Percentiles rank a stretch among this genome's conserved stretches.
phyloP scores from a whole-genome alignment of 228 moss, liverwort and hornwort species.

The Sphagnum magellanicum region DNA sequence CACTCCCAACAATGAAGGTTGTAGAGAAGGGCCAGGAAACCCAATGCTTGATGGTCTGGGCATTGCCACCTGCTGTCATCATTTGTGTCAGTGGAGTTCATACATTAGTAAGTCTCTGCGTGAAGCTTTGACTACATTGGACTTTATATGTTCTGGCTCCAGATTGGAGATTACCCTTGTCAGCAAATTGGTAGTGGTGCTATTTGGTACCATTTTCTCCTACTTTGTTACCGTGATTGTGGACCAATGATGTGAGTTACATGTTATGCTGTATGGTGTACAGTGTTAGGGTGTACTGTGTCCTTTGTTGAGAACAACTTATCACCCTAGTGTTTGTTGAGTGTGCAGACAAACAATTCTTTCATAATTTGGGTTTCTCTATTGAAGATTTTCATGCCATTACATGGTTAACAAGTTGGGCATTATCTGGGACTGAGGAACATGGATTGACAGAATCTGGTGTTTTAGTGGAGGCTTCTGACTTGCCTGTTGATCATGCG shows the following conservation, averaged over 20 bases:
- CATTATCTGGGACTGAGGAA: constrained; percentile 56
- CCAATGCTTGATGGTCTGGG: constrained; percentile 67
- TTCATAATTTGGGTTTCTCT: constrained; percentile 58
- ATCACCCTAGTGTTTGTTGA: not conserved
- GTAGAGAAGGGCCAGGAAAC: constrained; percentile 7
- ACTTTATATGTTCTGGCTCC: too few species aligned
- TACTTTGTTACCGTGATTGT: too few species aligned
- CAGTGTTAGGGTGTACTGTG: too few species aligned
- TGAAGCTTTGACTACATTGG: not conserved
- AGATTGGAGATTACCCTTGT: too few species aligned
- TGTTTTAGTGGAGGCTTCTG: constrained; percentile 9
- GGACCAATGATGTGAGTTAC: too few species aligned
- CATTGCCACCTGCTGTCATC: constrained; percentile 99
- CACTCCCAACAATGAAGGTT: constrained; percentile 5
- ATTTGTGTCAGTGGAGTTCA: constrained; percentile 92
- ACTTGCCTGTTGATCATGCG: constrained; percentile 3
- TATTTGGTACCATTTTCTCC: too few species aligned
- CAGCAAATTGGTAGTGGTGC: too few species aligned
- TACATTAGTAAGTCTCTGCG: constrained; percentile 73
- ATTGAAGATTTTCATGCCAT: constrained; percentile 78
- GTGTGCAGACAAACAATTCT: constrained; percentile 61
- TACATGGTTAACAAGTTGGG: constrained; percentile 98
- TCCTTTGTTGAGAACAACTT: too few species aligned
- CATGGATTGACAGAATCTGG: constrained; percentile 32
- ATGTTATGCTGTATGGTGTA: too few species aligned